phyloP scores from a whole-genome alignment of 768 basidiomycete genomes.

The Suillus decipiens region DNA sequence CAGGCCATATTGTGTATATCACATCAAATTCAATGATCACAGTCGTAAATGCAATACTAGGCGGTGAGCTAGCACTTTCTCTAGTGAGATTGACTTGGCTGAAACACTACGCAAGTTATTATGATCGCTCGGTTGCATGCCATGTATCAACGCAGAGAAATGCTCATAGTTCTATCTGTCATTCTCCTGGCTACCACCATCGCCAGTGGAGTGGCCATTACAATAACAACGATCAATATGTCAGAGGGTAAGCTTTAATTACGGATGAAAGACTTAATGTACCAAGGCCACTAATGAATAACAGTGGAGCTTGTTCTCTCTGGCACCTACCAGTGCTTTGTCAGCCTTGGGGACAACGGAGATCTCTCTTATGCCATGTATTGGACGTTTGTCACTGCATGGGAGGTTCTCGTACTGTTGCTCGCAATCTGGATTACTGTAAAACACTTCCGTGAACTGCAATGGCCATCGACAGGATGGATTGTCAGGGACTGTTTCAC shows the following conservation, averaged over 20 bases:
- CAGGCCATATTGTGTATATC: background rate
- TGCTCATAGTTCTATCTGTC: background rate
- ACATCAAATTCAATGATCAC: background rate
- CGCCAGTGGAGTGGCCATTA: background rate
- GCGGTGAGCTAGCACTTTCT: background rate
- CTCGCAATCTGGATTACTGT: background rate
- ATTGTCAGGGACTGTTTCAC: background rate
- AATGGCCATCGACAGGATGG: background rate
- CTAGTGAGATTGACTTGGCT: background rate
- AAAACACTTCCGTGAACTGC: background rate
- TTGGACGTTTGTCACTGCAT: background rate
- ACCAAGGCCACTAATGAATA: background rate
- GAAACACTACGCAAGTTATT: background rate
- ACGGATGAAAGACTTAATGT: background rate
- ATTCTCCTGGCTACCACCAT: background rate
- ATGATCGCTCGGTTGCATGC: slow-evolving; percentile 1
- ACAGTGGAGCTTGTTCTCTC: background rate
- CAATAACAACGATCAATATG: background rate
- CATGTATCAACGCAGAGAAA: background rate
- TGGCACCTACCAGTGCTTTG: background rate
- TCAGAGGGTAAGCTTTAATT: background rate
- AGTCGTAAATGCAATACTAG: background rate
- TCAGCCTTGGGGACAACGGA: background rate
- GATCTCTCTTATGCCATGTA: background rate
- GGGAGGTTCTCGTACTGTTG: background rate